A percentile compares a stretch with the other conserved stretches of the same genome.
These are phyloP conservation scores for Fusarium neocosmosporiellum DNA, from an alignment of 2,329 filamentous ascomycete genomes.

Conservation along the genomic window DNA sequence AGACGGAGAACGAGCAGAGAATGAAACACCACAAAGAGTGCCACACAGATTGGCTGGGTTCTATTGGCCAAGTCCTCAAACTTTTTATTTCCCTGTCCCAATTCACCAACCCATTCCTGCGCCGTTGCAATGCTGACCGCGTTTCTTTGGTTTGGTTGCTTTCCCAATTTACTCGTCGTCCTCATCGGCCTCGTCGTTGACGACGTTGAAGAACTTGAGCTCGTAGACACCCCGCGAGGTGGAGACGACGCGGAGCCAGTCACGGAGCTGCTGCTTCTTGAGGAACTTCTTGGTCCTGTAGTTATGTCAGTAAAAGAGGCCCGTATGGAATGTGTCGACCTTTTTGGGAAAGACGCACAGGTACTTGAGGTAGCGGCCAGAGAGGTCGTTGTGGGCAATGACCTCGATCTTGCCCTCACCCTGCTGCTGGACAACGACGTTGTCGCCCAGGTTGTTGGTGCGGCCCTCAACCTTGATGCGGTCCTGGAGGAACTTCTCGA, in stretches of 20 bases:
- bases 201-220: constrained; percentile 99
- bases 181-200: constrained; percentile 97
- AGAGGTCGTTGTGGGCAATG: constrained; percentile 97
- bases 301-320: constrained; percentile 16
- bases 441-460: constrained; percentile 97
- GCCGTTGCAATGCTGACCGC: constrained; percentile 38
- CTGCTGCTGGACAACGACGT: constrained; percentile 87
- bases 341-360: too few relatives aligned
- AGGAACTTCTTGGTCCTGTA: constrained; percentile 99
- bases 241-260: constrained; percentile 99
- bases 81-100: constrained; percentile 43
- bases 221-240: constrained; percentile 99
- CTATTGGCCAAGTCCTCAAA: constrained; percentile 44
- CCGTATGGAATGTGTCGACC: too few relatives aligned
- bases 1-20: neutral
- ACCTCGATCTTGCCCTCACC: constrained; percentile 99
- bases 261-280: constrained; percentile 99
- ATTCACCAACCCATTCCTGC: constrained; percentile 47
- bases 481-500: constrained; percentile 99
- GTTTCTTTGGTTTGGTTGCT: neutral
- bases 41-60: constrained; percentile 47
- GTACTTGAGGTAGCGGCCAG: constrained; percentile 99
- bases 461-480: constrained; percentile 99
- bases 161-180: constrained; percentile 88
- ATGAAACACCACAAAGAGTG: constrained; percentile 45